Base-by-base conservation (phyloP, 1,139 yeast species). In the Debaryomyces subglobosus region DNA sequence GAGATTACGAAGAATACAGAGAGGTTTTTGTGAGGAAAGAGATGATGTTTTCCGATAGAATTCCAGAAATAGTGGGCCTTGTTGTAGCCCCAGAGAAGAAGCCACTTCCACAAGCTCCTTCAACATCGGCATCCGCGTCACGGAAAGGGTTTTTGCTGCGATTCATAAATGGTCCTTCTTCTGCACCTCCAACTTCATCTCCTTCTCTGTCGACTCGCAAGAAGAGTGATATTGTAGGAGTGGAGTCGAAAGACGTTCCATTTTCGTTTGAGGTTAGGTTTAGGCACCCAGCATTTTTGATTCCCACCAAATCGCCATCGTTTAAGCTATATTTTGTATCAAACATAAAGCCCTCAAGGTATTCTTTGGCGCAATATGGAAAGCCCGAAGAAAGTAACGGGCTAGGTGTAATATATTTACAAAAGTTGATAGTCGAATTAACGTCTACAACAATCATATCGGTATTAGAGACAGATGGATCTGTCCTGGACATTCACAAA, bases 191-290 rank as follows among this genome's bases (percentile, higher is more conserved):
- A n/a, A 6, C 5, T 5, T 20, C 37, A 16, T 21, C 29, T 12
- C 2, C 37, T 21, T 13, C 23, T 12, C 43, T 9, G 35, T n/a
- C 12, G 1, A 32, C 35, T 4, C 35, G 35, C 21, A 32, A 18
- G 8, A 29, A 20, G 20, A 21, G 10, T 12, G 37, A 20, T 6
- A 18, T 13, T 9, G 43, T 40, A 3, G 36, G 36, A 1, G 36
- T 40, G 12, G 53, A 21, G 43, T 33, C 44, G 5, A 61, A 61
- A 20, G 75, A 78, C 46, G 75, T 79, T 10, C 72, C 77, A 2
- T 71, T 79, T 51, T 62, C 70, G 2, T 71, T 79, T 50, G 85
- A 79, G 54, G 69, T 71, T 9, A 60, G 85, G 45, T 78, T 78
- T 54, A 64, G 74, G 41, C 67, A 74, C 44, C 81, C 83, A 0